These are phyloP conservation scores for Populus trichocarpa DNA, from an alignment of 441 rosid species.

Conservation along the genomic window DNA sequence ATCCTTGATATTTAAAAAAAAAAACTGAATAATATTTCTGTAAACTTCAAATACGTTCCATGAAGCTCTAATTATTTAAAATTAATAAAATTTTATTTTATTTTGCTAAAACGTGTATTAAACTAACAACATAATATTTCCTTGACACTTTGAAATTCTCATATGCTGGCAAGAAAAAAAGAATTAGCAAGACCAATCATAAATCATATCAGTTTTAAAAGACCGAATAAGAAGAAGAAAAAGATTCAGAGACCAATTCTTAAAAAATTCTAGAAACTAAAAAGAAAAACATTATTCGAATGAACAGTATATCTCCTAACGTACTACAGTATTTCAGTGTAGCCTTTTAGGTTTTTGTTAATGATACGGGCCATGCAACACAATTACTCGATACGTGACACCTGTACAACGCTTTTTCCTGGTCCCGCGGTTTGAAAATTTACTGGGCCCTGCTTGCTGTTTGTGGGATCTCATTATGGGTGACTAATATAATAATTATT, in stretches of 20 bases:
- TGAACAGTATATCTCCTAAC: background rate
- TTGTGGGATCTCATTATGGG: background rate
- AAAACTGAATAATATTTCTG: too few relatives aligned
- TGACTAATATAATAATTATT: background rate
- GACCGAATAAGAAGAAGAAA: too few relatives aligned
- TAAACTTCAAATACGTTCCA: background rate
- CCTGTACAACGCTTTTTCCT: background rate
- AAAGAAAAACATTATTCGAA: background rate
- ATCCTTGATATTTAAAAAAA: too few relatives aligned
- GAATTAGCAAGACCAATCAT: background rate
- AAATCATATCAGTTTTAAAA: background rate
- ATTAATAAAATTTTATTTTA: too few relatives aligned
- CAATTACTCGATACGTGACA: slow-evolving; percentile 47
- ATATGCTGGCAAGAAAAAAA: background rate
- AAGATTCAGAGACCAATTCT: background rate
- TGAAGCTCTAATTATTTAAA: too few relatives aligned
- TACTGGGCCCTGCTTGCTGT: background rate
- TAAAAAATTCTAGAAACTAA: too few relatives aligned
- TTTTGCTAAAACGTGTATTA: too few relatives aligned
- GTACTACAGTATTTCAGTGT: background rate
- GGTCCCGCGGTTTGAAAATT: slow-evolving; percentile 8
- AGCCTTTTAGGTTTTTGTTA: background rate
- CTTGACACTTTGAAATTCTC: background rate
- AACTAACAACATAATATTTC: background rate
- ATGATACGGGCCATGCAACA: slow-evolving; percentile 38